phyloP scores from a whole-genome alignment of 495 filamentous ascomycete genomes.

The Astrothelium subdiscretum region DNA sequence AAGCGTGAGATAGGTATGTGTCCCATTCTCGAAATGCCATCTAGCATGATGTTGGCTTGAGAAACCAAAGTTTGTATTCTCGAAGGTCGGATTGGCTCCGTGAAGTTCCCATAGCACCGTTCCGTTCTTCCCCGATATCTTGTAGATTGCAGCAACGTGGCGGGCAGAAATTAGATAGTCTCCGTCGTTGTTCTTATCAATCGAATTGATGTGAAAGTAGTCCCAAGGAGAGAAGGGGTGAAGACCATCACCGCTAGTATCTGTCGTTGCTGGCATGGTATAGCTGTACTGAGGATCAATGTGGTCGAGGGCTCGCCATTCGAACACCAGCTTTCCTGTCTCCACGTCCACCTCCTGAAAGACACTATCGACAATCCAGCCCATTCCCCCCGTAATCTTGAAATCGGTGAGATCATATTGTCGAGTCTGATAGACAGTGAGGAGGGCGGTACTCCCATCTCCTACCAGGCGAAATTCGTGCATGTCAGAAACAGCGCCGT shows the following conservation, averaged over 20 bases:
- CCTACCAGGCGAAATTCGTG: slow-evolving; percentile 16
- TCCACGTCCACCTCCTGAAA: slow-evolving; percentile 43
- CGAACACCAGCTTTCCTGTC: slow-evolving; percentile 39
- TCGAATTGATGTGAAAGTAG: slow-evolving; percentile 55
- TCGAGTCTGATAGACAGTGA: slow-evolving; percentile 14
- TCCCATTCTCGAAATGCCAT: slow-evolving; percentile 40
- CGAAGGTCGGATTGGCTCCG: slow-evolving; percentile 38
- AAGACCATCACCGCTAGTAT: slow-evolving; percentile 37
- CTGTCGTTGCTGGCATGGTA: slow-evolving; percentile 35
- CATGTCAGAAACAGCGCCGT: slow-evolving; percentile 14
- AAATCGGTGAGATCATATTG: slow-evolving; percentile 35
- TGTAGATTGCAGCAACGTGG: slow-evolving; percentile 46
- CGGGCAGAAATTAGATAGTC: slow-evolving; percentile 51
- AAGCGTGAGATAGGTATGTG: slow-evolving; percentile 40
- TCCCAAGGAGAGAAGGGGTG: slow-evolving; percentile 42
- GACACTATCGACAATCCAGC: slow-evolving; percentile 40
- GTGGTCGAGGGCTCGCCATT: slow-evolving; percentile 43
- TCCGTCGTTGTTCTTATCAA: slow-evolving; percentile 46
- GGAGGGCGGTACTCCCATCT: slow-evolving; percentile 12
- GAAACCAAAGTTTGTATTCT: slow-evolving; percentile 42
- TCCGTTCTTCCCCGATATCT: slow-evolving; percentile 48
- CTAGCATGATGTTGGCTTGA: slow-evolving; percentile 54
- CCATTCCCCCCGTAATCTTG: slow-evolving; percentile 32
- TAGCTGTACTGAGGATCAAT: slow-evolving; percentile 36
- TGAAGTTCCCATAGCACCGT: slow-evolving; percentile 47